A percentile compares a stretch with the other conserved stretches of the same genome.
Conservation (phyloP, 75 land plant species). For the Cunninghamia lanceolata region DNA sequence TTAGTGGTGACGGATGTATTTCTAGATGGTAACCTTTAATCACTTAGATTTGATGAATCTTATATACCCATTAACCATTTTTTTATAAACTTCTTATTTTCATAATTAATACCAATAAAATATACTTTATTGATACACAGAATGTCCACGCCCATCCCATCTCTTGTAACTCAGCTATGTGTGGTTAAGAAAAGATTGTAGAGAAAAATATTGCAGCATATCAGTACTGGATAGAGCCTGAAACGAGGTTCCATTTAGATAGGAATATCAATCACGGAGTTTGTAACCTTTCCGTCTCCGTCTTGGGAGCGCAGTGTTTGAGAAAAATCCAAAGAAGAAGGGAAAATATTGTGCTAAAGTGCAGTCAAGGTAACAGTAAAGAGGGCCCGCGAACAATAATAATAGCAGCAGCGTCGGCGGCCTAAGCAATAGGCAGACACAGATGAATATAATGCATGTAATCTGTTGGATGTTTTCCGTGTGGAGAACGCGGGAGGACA, state of each 20-base stretch:
- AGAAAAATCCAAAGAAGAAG: not conserved
- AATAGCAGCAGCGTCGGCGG: not conserved
- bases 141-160: not conserved
- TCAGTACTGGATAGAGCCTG: not conserved
- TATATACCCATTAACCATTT: too few relatives aligned
- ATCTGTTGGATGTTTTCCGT: too few relatives aligned
- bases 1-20: too few relatives aligned
- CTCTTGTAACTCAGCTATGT: not conserved
- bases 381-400: not conserved
- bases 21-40: too few relatives aligned
- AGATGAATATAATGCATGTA: not conserved
- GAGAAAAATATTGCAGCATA: too few relatives aligned
- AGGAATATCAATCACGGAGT: not conserved
- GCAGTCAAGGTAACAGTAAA: not conserved
- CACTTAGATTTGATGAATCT: too few relatives aligned
- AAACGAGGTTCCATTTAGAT: not conserved
- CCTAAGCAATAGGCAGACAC: not conserved
- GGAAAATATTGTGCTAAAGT: too few relatives aligned
- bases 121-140: not conserved
- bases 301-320: not conserved
- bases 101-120: too few relatives aligned
- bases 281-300: not conserved
- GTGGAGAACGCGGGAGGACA: not conserved
- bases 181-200: not conserved
- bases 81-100: too few relatives aligned